Conservation (phyloP, 2,329 filamentous ascomycete genomes). For the Nemania bipapillata region DNA sequence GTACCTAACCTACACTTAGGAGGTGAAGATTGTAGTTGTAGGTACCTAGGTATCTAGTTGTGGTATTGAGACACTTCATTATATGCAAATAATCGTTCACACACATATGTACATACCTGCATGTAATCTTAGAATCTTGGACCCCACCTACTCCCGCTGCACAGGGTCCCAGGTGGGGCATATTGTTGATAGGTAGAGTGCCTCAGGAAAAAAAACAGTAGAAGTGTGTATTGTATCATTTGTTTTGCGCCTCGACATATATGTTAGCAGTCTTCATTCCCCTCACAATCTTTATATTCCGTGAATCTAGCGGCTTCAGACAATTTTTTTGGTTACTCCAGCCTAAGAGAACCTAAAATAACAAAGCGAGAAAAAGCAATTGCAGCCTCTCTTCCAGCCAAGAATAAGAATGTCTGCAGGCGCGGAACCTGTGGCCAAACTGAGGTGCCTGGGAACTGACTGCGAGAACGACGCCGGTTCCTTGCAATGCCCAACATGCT, state of each 20-base stretch:
- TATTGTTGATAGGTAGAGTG: slow-evolving; percentile 10
- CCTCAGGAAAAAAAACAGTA: slow-evolving; percentile 1
- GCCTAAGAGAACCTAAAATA: neutral
- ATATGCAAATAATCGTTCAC: neutral
- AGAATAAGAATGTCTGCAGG: slow-evolving; percentile 53
- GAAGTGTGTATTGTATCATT: neutral
- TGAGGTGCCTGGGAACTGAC: slow-evolving; percentile 81
- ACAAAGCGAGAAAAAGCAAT: neutral
- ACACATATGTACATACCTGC: neutral
- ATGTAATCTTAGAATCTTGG: neutral
- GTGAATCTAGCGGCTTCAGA: neutral
- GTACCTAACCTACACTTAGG: too few species aligned
- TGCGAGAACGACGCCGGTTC: slow-evolving; percentile 87
- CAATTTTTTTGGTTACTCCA: too few species aligned
- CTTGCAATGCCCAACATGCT: slow-evolving; percentile 92
- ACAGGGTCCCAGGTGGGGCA: too few species aligned
- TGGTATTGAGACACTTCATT: neutral
- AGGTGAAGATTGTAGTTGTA: too few species aligned
- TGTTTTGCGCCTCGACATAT: neutral
- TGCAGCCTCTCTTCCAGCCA: neutral
- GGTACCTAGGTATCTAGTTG: neutral
- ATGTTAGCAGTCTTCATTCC: neutral
- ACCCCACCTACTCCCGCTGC: too few species aligned
- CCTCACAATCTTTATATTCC: neutral
- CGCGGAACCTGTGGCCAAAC: slow-evolving; percentile 65